Evolutionary conservation across 2,329 filamentous ascomycete species (phyloP).

Genomic region (Aspergillus amoenus): DNA sequence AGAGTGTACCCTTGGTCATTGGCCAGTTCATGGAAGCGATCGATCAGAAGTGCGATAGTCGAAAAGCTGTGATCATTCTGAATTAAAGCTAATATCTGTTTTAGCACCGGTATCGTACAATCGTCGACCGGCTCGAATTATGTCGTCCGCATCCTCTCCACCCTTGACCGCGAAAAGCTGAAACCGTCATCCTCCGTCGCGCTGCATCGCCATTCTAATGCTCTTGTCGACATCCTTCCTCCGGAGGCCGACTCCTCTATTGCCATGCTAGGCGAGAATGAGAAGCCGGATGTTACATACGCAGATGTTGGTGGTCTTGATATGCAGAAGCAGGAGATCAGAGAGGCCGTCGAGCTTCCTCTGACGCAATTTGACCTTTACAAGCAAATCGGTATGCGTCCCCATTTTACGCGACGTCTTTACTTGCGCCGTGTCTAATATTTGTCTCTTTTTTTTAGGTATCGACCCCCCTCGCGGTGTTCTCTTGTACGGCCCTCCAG

Average conservation of each 20-base stretch:
- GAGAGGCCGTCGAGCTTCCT: conserved; percentile 94
- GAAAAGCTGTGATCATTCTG: neutral
- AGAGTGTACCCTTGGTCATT: conserved; percentile 96
- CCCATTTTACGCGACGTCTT: too few species aligned
- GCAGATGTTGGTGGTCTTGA: conserved; percentile 96
- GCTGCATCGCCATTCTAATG: conserved; percentile 96
- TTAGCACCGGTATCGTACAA: conserved; percentile 94
- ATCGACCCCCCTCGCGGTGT: conserved; percentile 98
- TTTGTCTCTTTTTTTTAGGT: conserved; percentile 34
- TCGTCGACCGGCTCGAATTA: conserved; percentile 99
- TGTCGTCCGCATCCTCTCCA: conserved; percentile 96
- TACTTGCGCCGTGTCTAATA: neutral
- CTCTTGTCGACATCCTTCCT: conserved; percentile 96
- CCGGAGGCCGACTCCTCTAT: conserved; percentile 98
- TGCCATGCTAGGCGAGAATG: conserved; percentile 92
- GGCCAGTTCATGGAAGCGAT: conserved; percentile 99
- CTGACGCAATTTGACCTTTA: conserved; percentile 98
- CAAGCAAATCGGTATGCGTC: conserved; percentile 78
- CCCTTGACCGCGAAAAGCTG: conserved; percentile 94
- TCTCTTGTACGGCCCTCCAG: conserved; percentile 90
- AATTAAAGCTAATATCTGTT: conserved; percentile 11
- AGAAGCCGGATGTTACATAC: conserved; percentile 98
- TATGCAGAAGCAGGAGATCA: conserved; percentile 99
- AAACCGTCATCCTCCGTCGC: conserved; percentile 98
- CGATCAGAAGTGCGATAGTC: conserved; percentile 79